These are phyloP conservation scores for Bruguiera gymnorhiza DNA, from an alignment of 345 rosid species.

Conservation along the genomic window DNA sequence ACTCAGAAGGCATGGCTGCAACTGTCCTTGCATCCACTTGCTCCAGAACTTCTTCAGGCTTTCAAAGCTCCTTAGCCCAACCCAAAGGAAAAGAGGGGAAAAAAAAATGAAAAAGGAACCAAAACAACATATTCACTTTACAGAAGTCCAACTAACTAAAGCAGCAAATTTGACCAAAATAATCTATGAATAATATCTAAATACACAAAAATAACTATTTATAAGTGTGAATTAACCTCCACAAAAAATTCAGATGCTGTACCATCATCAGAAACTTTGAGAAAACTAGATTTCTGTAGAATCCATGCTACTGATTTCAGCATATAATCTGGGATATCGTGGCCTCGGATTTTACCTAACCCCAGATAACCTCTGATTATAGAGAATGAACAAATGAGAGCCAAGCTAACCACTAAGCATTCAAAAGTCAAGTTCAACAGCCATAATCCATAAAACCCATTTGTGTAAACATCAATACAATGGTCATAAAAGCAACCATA, in stretches of 20 bases:
- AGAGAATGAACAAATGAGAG: slow-evolving; percentile 42
- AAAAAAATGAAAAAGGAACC: no score
- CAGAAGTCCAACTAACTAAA: not conserved
- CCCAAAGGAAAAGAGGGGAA: not conserved
- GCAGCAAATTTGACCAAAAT: no score
- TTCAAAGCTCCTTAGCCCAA: slow-evolving; percentile 2
- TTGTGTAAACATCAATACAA: no score
- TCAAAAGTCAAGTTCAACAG: slow-evolving; percentile 14
- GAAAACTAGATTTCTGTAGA: slow-evolving; percentile 27
- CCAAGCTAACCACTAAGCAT: slow-evolving; percentile 35
- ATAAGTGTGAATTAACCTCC: no score
- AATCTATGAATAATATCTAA: no score
- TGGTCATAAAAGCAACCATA: no score
- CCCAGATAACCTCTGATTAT: slow-evolving; percentile 40
- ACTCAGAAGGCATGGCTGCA: slow-evolving; percentile 11
- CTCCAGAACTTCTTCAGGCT: slow-evolving; percentile 12
- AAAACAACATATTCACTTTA: not conserved
- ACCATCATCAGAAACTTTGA: slow-evolving; percentile 41
- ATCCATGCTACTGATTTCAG: slow-evolving; percentile 26
- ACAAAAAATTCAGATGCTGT: not conserved
- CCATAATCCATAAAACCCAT: not conserved
- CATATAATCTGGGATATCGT: slow-evolving; percentile 23
- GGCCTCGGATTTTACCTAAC: slow-evolving; percentile 23
- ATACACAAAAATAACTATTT: no score
- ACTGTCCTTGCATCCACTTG: slow-evolving; percentile 15